These are phyloP conservation scores for Amoebophrya sp. DNA, from an alignment of 169 alveolate species.

Conservation along the genomic window DNA sequence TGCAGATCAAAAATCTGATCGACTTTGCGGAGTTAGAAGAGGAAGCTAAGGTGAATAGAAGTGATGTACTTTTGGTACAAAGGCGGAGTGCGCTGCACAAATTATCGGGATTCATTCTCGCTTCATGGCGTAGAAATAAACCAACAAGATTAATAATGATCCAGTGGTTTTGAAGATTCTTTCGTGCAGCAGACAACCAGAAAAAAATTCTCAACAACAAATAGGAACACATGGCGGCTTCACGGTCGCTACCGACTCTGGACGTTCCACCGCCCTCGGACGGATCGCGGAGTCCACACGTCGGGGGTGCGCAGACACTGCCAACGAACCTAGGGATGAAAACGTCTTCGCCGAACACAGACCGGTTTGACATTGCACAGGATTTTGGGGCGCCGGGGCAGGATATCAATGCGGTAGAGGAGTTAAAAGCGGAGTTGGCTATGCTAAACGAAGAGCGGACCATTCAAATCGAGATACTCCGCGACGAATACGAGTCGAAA, in stretches of 20 bases:
- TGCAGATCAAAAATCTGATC: constrained; percentile 18
- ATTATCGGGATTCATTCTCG: too few relatives aligned
- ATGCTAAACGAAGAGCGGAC: not conserved
- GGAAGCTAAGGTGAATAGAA: not conserved
- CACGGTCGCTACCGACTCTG: not conserved
- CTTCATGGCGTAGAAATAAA: too few relatives aligned
- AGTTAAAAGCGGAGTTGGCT: not conserved
- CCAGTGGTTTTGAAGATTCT: too few relatives aligned
- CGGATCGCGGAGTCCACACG: too few relatives aligned
- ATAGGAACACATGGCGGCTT: not conserved
- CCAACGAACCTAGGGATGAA: too few relatives aligned
- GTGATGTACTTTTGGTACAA: too few relatives aligned
- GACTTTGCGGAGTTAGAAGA: not conserved
- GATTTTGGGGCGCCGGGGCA: not conserved
- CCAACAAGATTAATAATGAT: too few relatives aligned
- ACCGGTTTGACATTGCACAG: not conserved
- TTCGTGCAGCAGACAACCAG: too few relatives aligned
- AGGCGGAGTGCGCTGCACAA: too few relatives aligned
- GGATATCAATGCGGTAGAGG: not conserved
- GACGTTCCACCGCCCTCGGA: not conserved
- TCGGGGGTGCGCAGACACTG: too few relatives aligned
- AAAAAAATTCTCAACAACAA: too few relatives aligned
- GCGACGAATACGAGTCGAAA: not conserved
- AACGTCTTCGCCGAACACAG: not conserved
- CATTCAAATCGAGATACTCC: not conserved